A percentile compares a stretch with the other conserved stretches of the same genome.
Conservation (phyloP, 352 stramenopile species). For the Globisporangium rhizosaccharum region DNA sequence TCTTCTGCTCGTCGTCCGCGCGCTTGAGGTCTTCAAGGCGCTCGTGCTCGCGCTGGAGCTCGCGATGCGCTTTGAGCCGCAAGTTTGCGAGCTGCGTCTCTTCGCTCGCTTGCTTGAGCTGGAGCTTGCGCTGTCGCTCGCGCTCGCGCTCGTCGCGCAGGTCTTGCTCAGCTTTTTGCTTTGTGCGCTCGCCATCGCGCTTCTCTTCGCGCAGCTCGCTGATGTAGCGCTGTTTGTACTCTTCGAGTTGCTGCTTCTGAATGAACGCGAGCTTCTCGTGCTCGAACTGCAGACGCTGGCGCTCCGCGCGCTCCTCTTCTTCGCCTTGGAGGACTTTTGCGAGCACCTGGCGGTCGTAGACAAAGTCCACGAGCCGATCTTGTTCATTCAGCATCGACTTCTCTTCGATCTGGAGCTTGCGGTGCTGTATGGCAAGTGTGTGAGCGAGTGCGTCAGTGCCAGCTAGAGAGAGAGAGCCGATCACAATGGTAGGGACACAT, state of each 20-base stretch:
- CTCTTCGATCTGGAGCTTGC: conserved; percentile 75
- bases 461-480: neutral
- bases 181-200: conserved; percentile 55
- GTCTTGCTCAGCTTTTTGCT: conserved; percentile 54
- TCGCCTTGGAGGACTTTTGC: conserved; percentile 43
- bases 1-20: conserved; percentile 66
- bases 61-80: conserved; percentile 50
- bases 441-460: neutral
- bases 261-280: conserved; percentile 41
- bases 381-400: conserved; percentile 54
- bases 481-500: neutral
- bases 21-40: conserved; percentile 61
- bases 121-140: conserved; percentile 34
- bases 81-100: conserved; percentile 68
- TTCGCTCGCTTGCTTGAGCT: conserved; percentile 43
- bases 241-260: conserved; percentile 76
- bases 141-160: conserved; percentile 47
- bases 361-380: conserved; percentile 38
- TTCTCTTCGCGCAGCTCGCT: conserved; percentile 69
- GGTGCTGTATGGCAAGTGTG: conserved; percentile 27
- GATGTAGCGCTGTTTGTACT: conserved; percentile 84
- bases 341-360: conserved; percentile 46
- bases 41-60: conserved; percentile 54
- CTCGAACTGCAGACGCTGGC: conserved; percentile 40
- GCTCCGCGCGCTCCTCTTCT: conserved; percentile 40